Base-by-base conservation (phyloP, 2,329 filamentous ascomycete species). In the Colletotrichum musicola region DNA sequence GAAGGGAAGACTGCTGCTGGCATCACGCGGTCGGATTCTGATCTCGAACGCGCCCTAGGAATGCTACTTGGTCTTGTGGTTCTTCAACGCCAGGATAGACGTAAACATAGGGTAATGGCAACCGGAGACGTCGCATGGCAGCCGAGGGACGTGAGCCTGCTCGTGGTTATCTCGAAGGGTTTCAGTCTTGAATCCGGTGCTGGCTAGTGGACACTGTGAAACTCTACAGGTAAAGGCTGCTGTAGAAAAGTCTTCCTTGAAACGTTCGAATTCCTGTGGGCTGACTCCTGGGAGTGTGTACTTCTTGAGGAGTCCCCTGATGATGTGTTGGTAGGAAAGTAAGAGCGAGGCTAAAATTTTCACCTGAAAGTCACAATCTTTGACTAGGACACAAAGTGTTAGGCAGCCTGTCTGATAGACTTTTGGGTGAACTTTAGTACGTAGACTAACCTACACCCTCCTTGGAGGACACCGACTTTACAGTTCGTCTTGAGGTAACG, bases 321-420 rank as follows among this genome's bases (percentile, higher is more conserved):
- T 20, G 5, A 20, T 50, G 12, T 6, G 22, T 20, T 50, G 47
- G 22, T 50, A 50, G 2, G 7, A 25, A 4, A 4, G 12, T 6
- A 50, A 5, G 18, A 50, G 18, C 10, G 47, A 25, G 18, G 18
- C 10, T 18, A 25, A 20, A 27, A 1, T 3, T 9, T 18, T 50
- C 4, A 47, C 14, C 10, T 25, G 1, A 6, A 1, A 18, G 2
- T 25, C 9, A 25, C 12, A 10, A 1, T 2, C n/a, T 1, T 1
- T 50, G 47, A 20, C 47, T 50, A 22, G 20, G 20, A 22, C 20
- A 22, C 13, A 14, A 25, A 6, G 2, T 22, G 2, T 10, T 12
- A 13, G 1, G 44, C 18, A 47, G 44, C 44, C 18, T 0, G 13
- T 9, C 20, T 22, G 20, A 22, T 22, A 22, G 20, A 22, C 20